phyloP scores from a whole-genome alignment of 441 rosid genomes.

The Erodium texanum region DNA sequence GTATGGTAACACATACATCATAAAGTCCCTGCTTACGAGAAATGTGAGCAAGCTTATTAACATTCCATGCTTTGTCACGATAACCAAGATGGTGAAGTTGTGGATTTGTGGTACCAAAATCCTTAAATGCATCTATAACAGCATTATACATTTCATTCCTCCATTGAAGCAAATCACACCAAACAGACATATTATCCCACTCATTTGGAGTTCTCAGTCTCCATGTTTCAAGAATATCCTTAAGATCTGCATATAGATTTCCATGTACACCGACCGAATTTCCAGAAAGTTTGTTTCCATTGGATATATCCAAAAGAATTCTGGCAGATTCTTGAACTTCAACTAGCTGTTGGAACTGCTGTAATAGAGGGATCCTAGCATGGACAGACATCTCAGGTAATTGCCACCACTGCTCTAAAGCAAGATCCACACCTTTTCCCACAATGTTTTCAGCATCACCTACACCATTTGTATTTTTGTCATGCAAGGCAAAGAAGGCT shows the following conservation, averaged over 20 bases:
- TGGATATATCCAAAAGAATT: conserved; percentile 74
- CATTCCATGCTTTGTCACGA: conserved; percentile 99
- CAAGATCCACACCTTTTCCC: conserved; percentile 90
- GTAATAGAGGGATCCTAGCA: conserved; percentile 87
- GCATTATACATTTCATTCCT: conserved; percentile 93
- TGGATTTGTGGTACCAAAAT: conserved; percentile 53
- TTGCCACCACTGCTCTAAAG: conserved; percentile 98
- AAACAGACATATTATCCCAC: conserved; percentile 93
- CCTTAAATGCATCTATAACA: conserved; percentile 93
- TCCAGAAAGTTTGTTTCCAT: conserved; percentile 69
- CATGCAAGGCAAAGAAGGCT: conserved; percentile 88
- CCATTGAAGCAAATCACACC: conserved; percentile 98
- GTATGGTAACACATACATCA: conserved; percentile 84
- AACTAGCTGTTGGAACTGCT: conserved; percentile 94
- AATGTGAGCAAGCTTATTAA: conserved; percentile 92
- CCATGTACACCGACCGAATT: conserved; percentile 57
- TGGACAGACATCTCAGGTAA: conserved; percentile 95
- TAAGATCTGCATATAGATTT: conserved; percentile 82
- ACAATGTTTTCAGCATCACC: conserved; percentile 81
- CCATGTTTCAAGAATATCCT: conserved; percentile 98
- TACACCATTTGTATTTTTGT: conserved; percentile 63
- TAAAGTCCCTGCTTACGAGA: conserved; percentile 94
- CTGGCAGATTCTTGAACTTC: conserved; percentile 97
- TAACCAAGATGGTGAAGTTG: conserved; percentile 95
- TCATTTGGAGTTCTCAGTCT: conserved; percentile 93